Conservation (phyloP, 1,139 yeast genomes). For the Protomyces gravidus region DNA sequence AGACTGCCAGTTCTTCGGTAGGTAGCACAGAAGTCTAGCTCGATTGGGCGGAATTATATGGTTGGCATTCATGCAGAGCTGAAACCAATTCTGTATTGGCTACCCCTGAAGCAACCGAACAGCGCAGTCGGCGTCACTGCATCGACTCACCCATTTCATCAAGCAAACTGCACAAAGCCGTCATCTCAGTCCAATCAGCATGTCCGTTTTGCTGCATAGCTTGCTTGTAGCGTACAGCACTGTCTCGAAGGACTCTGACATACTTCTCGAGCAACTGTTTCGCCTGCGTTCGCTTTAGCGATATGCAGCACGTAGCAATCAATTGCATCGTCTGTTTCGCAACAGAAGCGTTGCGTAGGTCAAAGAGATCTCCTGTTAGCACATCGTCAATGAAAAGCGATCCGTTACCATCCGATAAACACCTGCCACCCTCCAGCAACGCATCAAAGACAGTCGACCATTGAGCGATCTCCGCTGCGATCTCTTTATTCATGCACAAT, state of each 20-base stretch:
- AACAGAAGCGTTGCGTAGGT: neutral
- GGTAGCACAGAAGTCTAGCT: too few relatives aligned
- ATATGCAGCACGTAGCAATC: neutral
- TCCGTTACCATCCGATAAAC: neutral
- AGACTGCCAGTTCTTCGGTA: too few relatives aligned
- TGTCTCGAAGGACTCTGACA: neutral
- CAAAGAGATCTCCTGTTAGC: neutral
- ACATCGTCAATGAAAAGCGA: neutral
- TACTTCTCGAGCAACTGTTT: neutral
- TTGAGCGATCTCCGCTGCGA: slow-evolving; percentile 6
- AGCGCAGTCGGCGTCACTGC: too few relatives aligned
- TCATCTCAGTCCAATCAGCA: neutral
- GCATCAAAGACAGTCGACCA: neutral
- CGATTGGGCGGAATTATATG: too few relatives aligned
- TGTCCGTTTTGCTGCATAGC: neutral
- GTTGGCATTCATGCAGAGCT: too few relatives aligned
- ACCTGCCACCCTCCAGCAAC: neutral
- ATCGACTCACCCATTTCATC: neutral
- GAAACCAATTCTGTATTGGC: too few relatives aligned
- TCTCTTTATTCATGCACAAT: slow-evolving; percentile 11
- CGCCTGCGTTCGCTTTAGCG: neutral
- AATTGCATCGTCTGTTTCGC: neutral
- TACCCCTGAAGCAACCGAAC: too few relatives aligned
- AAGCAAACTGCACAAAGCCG: neutral
- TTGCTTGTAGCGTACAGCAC: neutral